Percentiles rank a stretch among this genome's conserved stretches.
phyloP scores from a whole-genome alignment of 768 basidiomycete species.

The Lentinus brumalis region DNA sequence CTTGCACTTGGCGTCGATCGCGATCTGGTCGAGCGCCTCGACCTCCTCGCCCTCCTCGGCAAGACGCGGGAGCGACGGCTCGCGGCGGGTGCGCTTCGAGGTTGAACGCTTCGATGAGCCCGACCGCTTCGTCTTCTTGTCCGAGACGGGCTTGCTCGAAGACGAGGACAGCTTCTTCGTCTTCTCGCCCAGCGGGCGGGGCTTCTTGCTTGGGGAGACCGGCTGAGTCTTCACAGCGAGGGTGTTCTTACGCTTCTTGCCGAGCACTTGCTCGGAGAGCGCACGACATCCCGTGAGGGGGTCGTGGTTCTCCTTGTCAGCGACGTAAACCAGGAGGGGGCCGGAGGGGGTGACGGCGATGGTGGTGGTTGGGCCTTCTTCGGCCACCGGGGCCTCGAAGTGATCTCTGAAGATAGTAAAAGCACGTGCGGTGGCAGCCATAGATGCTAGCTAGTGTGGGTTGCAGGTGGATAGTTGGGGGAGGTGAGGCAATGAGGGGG shows the following conservation, averaged over 20 bases:
- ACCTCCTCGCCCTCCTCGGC: slow-evolving; percentile 50
- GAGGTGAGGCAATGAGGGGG: not conserved
- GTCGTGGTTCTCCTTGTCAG: slow-evolving; percentile 80
- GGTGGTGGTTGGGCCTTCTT: slow-evolving; percentile 13
- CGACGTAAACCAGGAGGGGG: slow-evolving; percentile 28
- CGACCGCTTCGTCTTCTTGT: slow-evolving; percentile 25
- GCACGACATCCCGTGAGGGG: slow-evolving; percentile 71
- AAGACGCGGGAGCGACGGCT: slow-evolving; percentile 65
- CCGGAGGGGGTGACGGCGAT: slow-evolving; percentile 21
- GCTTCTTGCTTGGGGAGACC: slow-evolving; percentile 21
- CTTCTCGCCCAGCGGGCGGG: slow-evolving; percentile 23
- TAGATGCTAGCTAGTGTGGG: slow-evolving; percentile 4
- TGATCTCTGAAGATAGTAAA: slow-evolving; percentile 32
- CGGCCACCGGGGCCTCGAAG: slow-evolving; percentile 18
- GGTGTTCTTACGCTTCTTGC: slow-evolving; percentile 64
- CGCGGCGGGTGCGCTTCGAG: slow-evolving; percentile 41
- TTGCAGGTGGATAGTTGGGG: not conserved
- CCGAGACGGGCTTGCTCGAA: slow-evolving; percentile 7
- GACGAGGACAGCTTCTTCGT: slow-evolving; percentile 15
- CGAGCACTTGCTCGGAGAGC: slow-evolving; percentile 41
- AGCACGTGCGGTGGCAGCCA: slow-evolving; percentile 20
- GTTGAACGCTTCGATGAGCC: slow-evolving; percentile 33
- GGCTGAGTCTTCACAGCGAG: slow-evolving; percentile 27
- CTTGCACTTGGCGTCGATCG: slow-evolving; percentile 75
- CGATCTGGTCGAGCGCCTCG: slow-evolving; percentile 47